Conservation (phyloP, 257 asterid genomes). For the Petunia axillaris region DNA sequence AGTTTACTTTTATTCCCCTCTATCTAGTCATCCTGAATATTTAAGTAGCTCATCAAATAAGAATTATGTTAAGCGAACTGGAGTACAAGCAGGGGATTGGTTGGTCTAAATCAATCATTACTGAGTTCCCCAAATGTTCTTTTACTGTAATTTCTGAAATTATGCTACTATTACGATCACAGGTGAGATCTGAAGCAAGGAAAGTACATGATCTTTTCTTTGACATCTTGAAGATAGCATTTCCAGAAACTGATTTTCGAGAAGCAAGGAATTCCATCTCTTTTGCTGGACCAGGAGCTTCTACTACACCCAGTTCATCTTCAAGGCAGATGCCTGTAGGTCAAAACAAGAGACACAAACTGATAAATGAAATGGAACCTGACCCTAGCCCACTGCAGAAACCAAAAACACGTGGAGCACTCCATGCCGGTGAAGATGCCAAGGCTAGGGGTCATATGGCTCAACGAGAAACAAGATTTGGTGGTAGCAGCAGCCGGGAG, state of each 20-base stretch:
- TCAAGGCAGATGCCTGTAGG: conserved; percentile 57
- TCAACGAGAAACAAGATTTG: conserved; percentile 56
- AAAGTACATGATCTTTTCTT: conserved; percentile 97
- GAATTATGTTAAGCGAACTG: conserved; percentile 4
- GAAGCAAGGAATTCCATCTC: conserved; percentile 76
- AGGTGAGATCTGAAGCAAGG: conserved; percentile 93
- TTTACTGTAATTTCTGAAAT: not conserved
- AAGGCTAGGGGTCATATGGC: conserved; percentile 45
- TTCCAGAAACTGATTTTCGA: conserved; percentile 82
- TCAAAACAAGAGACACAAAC: conserved; percentile 65
- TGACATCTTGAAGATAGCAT: conserved; percentile 76
- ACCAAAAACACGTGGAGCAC: conserved; percentile 59
- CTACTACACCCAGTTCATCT: conserved; percentile 56
- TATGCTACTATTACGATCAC: conserved; percentile 33
- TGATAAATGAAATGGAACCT: conserved; percentile 53
- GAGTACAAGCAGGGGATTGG: conserved; percentile 11
- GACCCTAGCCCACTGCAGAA: conserved; percentile 64
- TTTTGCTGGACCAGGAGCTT: conserved; percentile 51
- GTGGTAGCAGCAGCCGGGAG: conserved; percentile 53
- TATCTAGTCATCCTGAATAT: not conserved
- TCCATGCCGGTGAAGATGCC: conserved; percentile 48
- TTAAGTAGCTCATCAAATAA: no score
- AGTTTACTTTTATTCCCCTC: not conserved
- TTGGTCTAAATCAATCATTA: conserved; percentile 15
- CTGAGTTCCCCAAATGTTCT: conserved; percentile 17